Percentiles rank a stretch among this genome's conserved stretches.
Evolutionary conservation across 805 yeast species (phyloP).

Genomic region (Saturnispora besseyi): DNA sequence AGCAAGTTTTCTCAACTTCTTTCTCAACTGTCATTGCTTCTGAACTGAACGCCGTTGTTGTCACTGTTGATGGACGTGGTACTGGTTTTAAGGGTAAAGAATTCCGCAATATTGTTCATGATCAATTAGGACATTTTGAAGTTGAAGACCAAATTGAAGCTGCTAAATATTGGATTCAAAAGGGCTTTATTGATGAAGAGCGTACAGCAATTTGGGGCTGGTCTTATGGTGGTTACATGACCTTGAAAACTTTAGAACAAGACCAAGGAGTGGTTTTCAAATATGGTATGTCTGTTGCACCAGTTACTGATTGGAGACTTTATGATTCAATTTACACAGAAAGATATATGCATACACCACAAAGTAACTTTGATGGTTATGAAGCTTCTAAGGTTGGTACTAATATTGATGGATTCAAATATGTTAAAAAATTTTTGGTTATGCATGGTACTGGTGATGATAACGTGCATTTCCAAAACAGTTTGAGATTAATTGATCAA

Average conservation of each 20-base stretch:
- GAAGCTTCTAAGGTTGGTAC: slow-evolving; percentile 47
- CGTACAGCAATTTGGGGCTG: slow-evolving; percentile 93
- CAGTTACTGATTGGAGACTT: slow-evolving; percentile 89
- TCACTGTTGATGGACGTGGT: slow-evolving; percentile 95
- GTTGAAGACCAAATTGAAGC: slow-evolving; percentile 81
- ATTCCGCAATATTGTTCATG: slow-evolving; percentile 74
- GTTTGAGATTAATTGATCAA: slow-evolving; percentile 66
- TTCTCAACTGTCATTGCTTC: slow-evolving; percentile 76
- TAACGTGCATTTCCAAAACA: slow-evolving; percentile 91
- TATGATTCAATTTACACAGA: slow-evolving; percentile 94
- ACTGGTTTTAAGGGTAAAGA: slow-evolving; percentile 81
- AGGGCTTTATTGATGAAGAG: slow-evolving; percentile 54
- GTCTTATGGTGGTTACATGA: slow-evolving; percentile 95
- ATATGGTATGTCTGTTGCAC: slow-evolving; percentile 94
- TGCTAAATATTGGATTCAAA: slow-evolving; percentile 60
- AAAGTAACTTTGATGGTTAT: slow-evolving; percentile 59
- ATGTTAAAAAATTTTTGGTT: slow-evolving; percentile 59
- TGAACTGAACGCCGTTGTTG: slow-evolving; percentile 73
- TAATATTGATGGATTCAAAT: slow-evolving; percentile 46
- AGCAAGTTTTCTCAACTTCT: slow-evolving; percentile 45
- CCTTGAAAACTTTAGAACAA: slow-evolving; percentile 78
- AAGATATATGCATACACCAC: slow-evolving; percentile 84
- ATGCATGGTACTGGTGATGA: slow-evolving; percentile 99
- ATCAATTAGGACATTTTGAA: slow-evolving; percentile 73
- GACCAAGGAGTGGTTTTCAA: slow-evolving; percentile 70